phyloP scores from a whole-genome alignment of 2,329 filamentous ascomycete genomes.

The Alternaria ventricosa region DNA sequence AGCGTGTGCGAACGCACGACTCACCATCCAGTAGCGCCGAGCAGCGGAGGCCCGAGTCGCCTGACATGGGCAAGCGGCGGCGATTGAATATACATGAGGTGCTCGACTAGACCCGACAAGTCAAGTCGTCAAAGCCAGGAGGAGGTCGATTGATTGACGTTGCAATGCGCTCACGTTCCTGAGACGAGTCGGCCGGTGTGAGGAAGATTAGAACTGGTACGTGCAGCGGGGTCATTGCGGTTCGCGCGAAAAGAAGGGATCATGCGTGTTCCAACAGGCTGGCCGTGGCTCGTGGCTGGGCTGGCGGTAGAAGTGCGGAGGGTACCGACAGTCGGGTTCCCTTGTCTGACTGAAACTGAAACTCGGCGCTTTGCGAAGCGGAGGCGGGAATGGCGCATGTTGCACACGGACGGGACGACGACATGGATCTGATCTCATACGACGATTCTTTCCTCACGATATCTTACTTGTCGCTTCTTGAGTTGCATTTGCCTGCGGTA shows the following conservation, averaged over 20 bases:
- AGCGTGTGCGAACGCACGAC: slow-evolving; percentile 36
- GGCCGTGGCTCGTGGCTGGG: neutral
- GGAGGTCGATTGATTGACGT: neutral
- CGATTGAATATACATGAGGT: slow-evolving; percentile 48
- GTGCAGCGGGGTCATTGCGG: neutral
- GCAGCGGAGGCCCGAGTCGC: slow-evolving; percentile 37
- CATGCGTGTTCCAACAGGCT: neutral
- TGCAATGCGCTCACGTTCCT: neutral
- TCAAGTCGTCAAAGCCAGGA: neutral
- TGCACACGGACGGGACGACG: neutral
- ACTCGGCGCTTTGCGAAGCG: neutral
- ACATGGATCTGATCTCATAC: neutral
- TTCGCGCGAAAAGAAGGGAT: neutral
- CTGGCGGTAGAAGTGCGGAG: neutral
- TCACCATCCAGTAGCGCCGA: slow-evolving; percentile 34
- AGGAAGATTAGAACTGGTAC: neutral
- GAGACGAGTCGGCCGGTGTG: neutral
- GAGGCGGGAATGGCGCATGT: slow-evolving; percentile 3
- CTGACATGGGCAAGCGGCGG: slow-evolving; percentile 43
- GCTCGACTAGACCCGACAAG: slow-evolving; percentile 31
- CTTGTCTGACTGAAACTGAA: slow-evolving; percentile 15
- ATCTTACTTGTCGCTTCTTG: neutral
- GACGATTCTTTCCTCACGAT: neutral
- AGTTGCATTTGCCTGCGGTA: neutral
- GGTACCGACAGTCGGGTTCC: slow-evolving; percentile 9